Conservation (phyloP, 73 alveolate species). For the Tetrahymena thermophila region DNA sequence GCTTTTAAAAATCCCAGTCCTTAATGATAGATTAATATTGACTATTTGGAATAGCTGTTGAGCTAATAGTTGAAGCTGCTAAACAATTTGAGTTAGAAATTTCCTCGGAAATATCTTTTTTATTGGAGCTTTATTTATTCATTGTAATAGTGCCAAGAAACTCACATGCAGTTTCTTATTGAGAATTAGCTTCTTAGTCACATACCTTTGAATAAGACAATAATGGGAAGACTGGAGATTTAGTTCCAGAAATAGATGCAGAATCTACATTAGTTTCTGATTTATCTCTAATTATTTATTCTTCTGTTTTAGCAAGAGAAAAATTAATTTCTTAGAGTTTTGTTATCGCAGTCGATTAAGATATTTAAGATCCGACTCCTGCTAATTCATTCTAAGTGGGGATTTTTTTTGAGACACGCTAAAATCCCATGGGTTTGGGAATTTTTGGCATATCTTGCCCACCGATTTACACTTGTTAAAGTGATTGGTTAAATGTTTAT, state of each 20-base stretch:
- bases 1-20: neutral
- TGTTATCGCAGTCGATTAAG: neutral
- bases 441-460: neutral
- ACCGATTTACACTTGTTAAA: neutral
- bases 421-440: neutral
- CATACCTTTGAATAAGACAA: neutral
- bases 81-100: neutral
- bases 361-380: neutral
- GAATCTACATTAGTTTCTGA: neutral
- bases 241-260: neutral
- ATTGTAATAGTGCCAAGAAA: neutral
- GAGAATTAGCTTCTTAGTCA: neutral
- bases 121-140: neutral
- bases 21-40: neutral
- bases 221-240: neutral
- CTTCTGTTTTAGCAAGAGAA: neutral
- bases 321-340: neutral
- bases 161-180: neutral
- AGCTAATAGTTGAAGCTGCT: neutral
- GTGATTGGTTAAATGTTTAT: neutral
- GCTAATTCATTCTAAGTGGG: neutral
- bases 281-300: neutral
- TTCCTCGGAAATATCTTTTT: neutral
- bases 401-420: neutral
- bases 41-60: neutral